Evolutionary conservation across 169 alveolate genomes (phyloP).

Genomic region (Cryptosporidium bovis): DNA sequence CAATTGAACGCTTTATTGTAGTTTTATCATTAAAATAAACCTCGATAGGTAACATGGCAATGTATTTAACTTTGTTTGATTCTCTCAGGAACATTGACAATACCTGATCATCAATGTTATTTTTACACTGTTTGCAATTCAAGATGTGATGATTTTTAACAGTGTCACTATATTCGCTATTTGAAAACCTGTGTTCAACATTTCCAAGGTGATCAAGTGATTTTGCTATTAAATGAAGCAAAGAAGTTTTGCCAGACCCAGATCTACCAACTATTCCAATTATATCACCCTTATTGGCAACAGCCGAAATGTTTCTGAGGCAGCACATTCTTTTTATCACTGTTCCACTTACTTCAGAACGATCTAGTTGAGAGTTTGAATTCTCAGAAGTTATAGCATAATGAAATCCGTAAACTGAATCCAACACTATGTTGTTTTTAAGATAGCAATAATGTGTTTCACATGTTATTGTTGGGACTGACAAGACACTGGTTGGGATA

Average conservation of each 20-base stretch:
- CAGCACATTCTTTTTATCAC: conserved; percentile 29
- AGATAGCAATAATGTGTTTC: not conserved
- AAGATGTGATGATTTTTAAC: not conserved
- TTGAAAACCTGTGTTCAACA: not conserved
- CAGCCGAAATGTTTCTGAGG: conserved; percentile 27
- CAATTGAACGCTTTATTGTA: conserved; percentile 38
- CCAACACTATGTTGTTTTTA: conserved; percentile 11
- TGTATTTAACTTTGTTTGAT: conserved; percentile 18
- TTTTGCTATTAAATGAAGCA: conserved; percentile 50
- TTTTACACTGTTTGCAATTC: conserved; percentile 26
- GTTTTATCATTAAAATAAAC: conserved; percentile 46
- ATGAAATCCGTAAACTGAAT: conserved; percentile 55
- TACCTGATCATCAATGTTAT: conserved; percentile 22
- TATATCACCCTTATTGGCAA: conserved; percentile 54
- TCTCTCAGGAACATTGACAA: conserved; percentile 5
- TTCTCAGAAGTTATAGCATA: conserved; percentile 12
- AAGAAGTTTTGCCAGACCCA: conserved; percentile 70
- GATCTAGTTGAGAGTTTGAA: conserved; percentile 22
- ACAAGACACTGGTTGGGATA: not conserved
- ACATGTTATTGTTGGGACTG: not conserved
- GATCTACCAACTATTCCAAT: conserved; percentile 72
- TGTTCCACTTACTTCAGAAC: conserved; percentile 57
- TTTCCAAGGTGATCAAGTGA: conserved; percentile 29
- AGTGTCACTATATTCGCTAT: not conserved
- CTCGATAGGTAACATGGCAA: conserved; percentile 71